Conservation (phyloP, 1,284 basidiomycete genomes). For the Sporisorium iseilematis-ciliati region DNA sequence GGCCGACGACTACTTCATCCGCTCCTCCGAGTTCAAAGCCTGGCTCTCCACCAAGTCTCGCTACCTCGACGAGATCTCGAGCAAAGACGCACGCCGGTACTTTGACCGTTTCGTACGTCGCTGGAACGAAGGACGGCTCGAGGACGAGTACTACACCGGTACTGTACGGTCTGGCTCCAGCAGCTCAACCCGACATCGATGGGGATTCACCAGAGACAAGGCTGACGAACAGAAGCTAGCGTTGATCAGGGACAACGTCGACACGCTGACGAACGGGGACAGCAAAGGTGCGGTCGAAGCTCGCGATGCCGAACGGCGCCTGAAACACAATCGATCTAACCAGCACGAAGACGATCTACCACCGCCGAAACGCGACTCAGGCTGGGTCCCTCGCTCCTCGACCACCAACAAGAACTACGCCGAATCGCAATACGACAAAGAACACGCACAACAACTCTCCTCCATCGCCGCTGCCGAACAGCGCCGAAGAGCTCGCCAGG, state of each 20-base stretch:
- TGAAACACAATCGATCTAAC: slow-evolving; percentile 7
- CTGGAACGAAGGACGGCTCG: slow-evolving; percentile 48
- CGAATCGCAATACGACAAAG: slow-evolving; percentile 20
- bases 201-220: slow-evolving; percentile 27
- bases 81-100: slow-evolving; percentile 42
- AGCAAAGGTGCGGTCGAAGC: slow-evolving; percentile 47
- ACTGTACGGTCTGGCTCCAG: slow-evolving; percentile 11
- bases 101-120: slow-evolving; percentile 50
- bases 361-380: slow-evolving; percentile 13
- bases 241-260: slow-evolving; percentile 42
- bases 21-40: slow-evolving; percentile 50
- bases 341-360: slow-evolving; percentile 7
- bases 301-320: slow-evolving; percentile 32
- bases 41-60: slow-evolving; percentile 43
- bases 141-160: slow-evolving; percentile 29
- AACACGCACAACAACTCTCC: slow-evolving; percentile 14
- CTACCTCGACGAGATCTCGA: slow-evolving; percentile 55
- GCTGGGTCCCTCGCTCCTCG: slow-evolving; percentile 13
- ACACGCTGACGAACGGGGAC: slow-evolving; percentile 48
- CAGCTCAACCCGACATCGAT: slow-evolving; percentile 32
- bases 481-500: slow-evolving; percentile 6
- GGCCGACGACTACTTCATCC: slow-evolving; percentile 48
- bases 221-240: slow-evolving; percentile 32
- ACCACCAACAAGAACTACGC: slow-evolving; percentile 5
- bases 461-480: slow-evolving; percentile 8